Percentiles rank a stretch among this genome's conserved stretches.
phyloP scores from a whole-genome alignment of 1,284 basidiomycete species.

The Cerioporus squamosus region DNA sequence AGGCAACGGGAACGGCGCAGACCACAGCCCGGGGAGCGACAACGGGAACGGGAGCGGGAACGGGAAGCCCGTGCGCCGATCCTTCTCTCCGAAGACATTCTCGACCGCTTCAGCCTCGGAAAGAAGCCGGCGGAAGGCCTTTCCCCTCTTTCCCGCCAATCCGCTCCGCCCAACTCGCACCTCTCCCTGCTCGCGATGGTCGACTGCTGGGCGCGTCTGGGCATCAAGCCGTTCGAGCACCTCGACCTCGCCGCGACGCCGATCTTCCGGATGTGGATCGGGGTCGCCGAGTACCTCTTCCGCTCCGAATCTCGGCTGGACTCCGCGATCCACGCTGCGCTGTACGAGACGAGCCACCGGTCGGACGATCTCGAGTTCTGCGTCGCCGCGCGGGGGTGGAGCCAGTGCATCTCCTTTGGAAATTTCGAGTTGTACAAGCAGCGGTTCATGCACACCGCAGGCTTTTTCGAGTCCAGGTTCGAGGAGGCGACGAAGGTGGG shows the following conservation, averaged over 20 bases:
- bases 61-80: constrained; percentile 67
- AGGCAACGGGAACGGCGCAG: not conserved
- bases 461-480: constrained; percentile 89
- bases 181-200: constrained; percentile 98
- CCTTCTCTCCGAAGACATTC: constrained; percentile 83
- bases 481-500: constrained; percentile 86
- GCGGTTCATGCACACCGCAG: constrained; percentile 82
- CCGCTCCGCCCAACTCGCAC: constrained; percentile 79
- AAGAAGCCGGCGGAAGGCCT: constrained; percentile 31
- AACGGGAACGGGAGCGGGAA: not conserved
- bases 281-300: constrained; percentile 96
- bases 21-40: not conserved
- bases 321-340: constrained; percentile 76
- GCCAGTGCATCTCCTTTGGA: constrained; percentile 92
- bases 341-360: constrained; percentile 83
- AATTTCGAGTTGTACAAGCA: constrained; percentile 88
- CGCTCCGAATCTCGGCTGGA: constrained; percentile 66
- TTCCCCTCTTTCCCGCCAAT: constrained; percentile 21
- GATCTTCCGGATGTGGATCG: constrained; percentile 96
- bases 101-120: constrained; percentile 90
- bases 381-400: constrained; percentile 95
- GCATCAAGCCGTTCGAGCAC: constrained; percentile 91
- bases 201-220: constrained; percentile 93
- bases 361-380: constrained; percentile 95
- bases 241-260: constrained; percentile 95